phyloP scores from a whole-genome alignment of 345 rosid species.

The Balakata baccata region DNA sequence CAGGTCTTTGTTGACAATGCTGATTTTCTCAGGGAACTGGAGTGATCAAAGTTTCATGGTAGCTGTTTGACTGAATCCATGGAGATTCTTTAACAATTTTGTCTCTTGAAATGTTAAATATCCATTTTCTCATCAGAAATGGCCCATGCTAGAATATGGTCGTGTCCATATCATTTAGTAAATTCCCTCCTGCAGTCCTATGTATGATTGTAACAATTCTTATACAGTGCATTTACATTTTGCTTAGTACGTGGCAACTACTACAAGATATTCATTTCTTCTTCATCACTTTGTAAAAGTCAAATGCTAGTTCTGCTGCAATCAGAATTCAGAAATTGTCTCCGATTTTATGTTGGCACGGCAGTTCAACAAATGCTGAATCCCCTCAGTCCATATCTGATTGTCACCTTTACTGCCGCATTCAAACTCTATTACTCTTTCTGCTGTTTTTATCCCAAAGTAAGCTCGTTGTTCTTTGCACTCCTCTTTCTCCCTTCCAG shows the following conservation, averaged over 20 bases:
- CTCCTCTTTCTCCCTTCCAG: slow-evolving; percentile 44
- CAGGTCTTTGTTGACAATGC: slow-evolving; percentile 41
- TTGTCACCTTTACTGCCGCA: slow-evolving; percentile 62
- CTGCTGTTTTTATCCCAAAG: slow-evolving; percentile 67
- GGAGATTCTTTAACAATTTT: slow-evolving; percentile 6
- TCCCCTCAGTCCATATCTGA: slow-evolving; percentile 77
- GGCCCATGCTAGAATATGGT: not conserved
- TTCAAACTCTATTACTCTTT: slow-evolving; percentile 79
- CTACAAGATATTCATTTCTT: too few species aligned
- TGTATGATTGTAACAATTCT: slow-evolving; percentile 12
- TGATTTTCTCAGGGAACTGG: slow-evolving; percentile 35
- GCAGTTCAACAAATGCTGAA: slow-evolving; percentile 58
- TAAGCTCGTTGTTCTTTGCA: slow-evolving; percentile 47
- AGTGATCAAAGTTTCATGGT: slow-evolving; percentile 23
- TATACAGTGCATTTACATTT: slow-evolving; percentile 15
- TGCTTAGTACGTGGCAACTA: not conserved
- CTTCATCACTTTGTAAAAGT: too few species aligned
- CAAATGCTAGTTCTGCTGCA: slow-evolving; percentile 11
- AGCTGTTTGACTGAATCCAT: slow-evolving; percentile 8
- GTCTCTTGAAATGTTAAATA: not conserved
- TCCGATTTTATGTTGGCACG: slow-evolving; percentile 32
- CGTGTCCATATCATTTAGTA: not conserved
- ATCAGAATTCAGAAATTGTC: slow-evolving; percentile 6
- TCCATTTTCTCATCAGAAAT: slow-evolving; percentile 6
- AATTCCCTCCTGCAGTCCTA: not conserved